Evolutionary conservation across 2,329 filamentous ascomycete species (phyloP).

Genomic region (Seiridium cupressi): DNA sequence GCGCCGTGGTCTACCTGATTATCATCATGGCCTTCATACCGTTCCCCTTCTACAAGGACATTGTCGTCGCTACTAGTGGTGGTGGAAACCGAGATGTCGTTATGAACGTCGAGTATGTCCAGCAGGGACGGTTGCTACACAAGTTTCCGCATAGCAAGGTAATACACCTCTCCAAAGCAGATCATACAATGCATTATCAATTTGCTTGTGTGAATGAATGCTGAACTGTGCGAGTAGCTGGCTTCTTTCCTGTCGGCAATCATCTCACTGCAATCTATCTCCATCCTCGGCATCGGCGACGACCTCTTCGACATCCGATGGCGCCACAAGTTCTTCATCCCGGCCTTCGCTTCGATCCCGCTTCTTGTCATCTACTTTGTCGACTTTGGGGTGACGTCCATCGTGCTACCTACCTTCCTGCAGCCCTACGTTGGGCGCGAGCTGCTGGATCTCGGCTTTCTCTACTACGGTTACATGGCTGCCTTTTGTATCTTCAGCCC

Average conservation of each 20-base stretch:
- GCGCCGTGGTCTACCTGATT: constrained; percentile 88
- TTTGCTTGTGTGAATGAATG: neutral
- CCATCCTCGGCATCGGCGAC: constrained; percentile 89
- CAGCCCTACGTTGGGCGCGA: constrained; percentile 76
- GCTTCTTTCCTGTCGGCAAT: constrained; percentile 94
- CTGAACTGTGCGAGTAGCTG: constrained; percentile 53
- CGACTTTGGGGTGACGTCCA: constrained; percentile 94
- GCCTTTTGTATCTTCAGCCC: constrained; percentile 95
- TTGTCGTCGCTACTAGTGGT: constrained; percentile 90
- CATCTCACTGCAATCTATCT: constrained; percentile 86
- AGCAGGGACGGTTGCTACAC: constrained; percentile 83
- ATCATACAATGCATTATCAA: no score
- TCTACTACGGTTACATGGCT: constrained; percentile 98
- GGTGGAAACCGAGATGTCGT: constrained; percentile 90
- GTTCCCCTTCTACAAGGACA: constrained; percentile 97
- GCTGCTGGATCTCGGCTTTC: constrained; percentile 75
- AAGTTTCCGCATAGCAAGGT: constrained; percentile 94
- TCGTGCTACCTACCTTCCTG: constrained; percentile 85
- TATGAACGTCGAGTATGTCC: constrained; percentile 67
- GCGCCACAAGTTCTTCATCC: constrained; percentile 98
- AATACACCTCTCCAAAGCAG: neutral
- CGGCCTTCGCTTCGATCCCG: constrained; percentile 87
- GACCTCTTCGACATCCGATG: constrained; percentile 98
- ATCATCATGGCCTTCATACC: constrained; percentile 90
- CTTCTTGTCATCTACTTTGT: constrained; percentile 97